phyloP scores from a whole-genome alignment of 129 eudicot genomes.

The Flaveria trinervia region DNA sequence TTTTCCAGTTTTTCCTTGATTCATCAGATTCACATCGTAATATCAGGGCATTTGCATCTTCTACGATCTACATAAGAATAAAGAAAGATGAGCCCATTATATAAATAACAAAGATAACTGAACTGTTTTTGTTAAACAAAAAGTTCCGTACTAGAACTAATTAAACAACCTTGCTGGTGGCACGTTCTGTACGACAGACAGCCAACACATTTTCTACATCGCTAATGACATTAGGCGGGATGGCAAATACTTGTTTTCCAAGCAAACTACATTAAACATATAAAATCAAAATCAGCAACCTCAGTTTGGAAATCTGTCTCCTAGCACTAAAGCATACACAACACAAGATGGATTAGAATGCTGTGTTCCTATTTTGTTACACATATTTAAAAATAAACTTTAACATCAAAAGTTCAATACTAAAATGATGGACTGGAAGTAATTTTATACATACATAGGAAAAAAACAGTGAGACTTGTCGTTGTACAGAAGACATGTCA shows the following conservation, averaged over 20 bases:
- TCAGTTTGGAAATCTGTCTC: slow-evolving; percentile 1
- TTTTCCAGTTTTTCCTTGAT: slow-evolving; percentile 73
- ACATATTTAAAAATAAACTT: neutral
- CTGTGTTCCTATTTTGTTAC: neutral
- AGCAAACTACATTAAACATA: slow-evolving; percentile 58
- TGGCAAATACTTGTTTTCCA: slow-evolving; percentile 76
- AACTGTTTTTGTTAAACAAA: slow-evolving; percentile 19
- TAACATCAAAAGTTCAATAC: slow-evolving; percentile 5
- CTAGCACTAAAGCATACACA: slow-evolving; percentile 8
- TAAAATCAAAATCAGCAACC: slow-evolving; percentile 23
- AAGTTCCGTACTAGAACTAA: neutral
- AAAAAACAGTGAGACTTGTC: slow-evolving; percentile 13
- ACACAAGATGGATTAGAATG: neutral
- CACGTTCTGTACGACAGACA: slow-evolving; percentile 61
- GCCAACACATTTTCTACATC: slow-evolving; percentile 79
- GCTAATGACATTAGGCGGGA: slow-evolving; percentile 71
- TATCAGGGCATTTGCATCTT: slow-evolving; percentile 74
- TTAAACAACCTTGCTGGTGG: slow-evolving; percentile 56
- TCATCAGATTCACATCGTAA: slow-evolving; percentile 76
- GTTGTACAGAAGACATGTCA: neutral
- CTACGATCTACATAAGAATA: slow-evolving; percentile 57
- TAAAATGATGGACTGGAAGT: neutral
- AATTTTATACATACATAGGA: neutral
- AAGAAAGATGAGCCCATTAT: slow-evolving; percentile 13
- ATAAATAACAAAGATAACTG: neutral